A percentile compares a stretch with the other conserved stretches of the same genome.
Evolutionary conservation across 176 grass and related monocot genomes (phyloP).

Genomic region (Bothriochloa decipiens): DNA sequence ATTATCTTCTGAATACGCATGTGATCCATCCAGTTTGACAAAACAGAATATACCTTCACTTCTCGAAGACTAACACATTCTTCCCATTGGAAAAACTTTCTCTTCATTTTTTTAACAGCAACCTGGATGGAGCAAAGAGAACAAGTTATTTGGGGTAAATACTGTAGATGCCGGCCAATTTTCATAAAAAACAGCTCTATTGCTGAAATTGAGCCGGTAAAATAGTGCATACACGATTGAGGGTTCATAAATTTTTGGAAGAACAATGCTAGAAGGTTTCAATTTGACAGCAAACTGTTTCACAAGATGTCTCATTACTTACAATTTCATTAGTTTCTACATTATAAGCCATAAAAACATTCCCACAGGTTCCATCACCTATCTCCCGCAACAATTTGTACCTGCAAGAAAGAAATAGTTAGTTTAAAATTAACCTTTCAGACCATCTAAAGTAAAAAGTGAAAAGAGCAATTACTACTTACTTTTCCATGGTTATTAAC

Average conservation of each 20-base stretch:
- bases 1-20: background rate
- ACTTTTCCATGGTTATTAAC: conserved; percentile 62
- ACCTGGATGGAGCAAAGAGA: conserved; percentile 52
- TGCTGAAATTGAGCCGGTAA: background rate
- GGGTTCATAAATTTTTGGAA: background rate
- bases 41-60: conserved; percentile 68
- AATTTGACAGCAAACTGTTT: background rate
- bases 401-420: conserved; percentile 46
- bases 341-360: conserved; percentile 81
- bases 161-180: background rate
- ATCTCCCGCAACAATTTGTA: conserved; percentile 82
- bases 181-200: background rate
- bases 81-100: conserved; percentile 82
- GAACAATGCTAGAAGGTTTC: background rate
- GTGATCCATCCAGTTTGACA: background rate
- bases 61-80: conserved; percentile 81
- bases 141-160: background rate
- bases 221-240: background rate
- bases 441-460: background rate
- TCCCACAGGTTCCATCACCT: conserved; percentile 92
- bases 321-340: conserved; percentile 85
- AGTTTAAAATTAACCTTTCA: background rate
- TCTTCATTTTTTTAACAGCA: conserved; percentile 98
- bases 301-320: conserved; percentile 32
- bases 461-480: background rate